Conservation (phyloP, 1,284 basidiomycete species). For the Malassezia brasiliensis region DNA sequence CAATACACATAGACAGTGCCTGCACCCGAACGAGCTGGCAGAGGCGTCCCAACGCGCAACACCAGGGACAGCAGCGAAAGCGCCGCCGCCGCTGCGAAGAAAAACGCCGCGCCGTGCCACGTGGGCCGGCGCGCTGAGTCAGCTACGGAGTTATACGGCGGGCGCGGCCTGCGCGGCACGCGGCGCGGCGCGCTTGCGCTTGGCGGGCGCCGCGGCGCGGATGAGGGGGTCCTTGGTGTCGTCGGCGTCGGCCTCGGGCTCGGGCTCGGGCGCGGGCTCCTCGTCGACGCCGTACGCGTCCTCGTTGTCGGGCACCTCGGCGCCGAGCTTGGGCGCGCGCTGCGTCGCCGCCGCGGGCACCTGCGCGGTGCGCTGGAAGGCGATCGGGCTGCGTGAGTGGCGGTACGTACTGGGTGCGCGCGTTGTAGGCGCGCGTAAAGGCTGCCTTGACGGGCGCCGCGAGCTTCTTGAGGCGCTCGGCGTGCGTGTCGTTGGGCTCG, state of each 20-base stretch:
- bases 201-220: not conserved
- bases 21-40: too few relatives aligned
- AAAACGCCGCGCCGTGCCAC: not conserved
- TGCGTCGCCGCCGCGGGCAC: not conserved
- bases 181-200: too few relatives aligned
- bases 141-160: not conserved
- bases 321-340: conserved; percentile 6
- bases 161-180: too few relatives aligned
- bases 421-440: conserved; percentile 58
- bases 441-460: conserved; percentile 67
- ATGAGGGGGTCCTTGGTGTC: conserved; percentile 13
- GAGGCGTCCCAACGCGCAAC: too few relatives aligned
- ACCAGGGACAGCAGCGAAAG: too few relatives aligned
- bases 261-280: conserved; percentile 4
- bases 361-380: conserved; percentile 5
- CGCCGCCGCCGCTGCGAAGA: not conserved
- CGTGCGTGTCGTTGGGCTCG: conserved; percentile 56
- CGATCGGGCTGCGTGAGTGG: conserved; percentile 12
- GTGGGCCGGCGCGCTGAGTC: not conserved
- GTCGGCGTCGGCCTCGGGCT: not conserved
- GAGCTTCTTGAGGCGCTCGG: conserved; percentile 67
- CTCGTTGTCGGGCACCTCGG: conserved; percentile 15
- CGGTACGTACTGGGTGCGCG: conserved; percentile 6
- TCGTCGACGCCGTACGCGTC: conserved; percentile 15
- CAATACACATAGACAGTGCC: too few relatives aligned